Evolutionary conservation across 371 early-diverging fungal genomes (phyloP).

Genomic region (Mucor lusitanicus): DNA sequence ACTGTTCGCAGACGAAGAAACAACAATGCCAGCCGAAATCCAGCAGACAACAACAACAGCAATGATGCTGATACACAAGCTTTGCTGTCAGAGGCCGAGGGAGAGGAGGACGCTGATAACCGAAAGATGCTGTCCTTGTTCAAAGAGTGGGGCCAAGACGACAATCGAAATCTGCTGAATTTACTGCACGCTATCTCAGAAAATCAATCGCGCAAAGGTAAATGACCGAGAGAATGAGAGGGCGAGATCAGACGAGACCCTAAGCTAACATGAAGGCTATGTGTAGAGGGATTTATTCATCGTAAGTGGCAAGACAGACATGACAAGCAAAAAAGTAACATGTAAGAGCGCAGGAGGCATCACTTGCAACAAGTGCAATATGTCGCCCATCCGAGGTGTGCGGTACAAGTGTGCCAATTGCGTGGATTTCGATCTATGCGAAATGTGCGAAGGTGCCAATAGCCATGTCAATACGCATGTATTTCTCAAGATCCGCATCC

Average conservation of each 20-base stretch:
- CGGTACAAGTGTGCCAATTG: constrained; percentile 95
- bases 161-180: constrained; percentile 66
- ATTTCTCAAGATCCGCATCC: constrained; percentile 89
- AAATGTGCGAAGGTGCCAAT: constrained; percentile 82
- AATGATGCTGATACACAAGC: background rate
- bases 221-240: no score
- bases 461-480: constrained; percentile 81
- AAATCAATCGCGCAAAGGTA: constrained; percentile 86
- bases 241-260: background rate
- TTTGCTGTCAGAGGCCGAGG: constrained; percentile 17
- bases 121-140: constrained; percentile 23
- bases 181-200: constrained; percentile 88
- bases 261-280: background rate
- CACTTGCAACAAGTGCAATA: constrained; percentile 89
- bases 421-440: constrained; percentile 93
- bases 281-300: constrained; percentile 81
- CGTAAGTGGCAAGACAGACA: constrained; percentile 44
- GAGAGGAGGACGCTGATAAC: constrained; percentile 36
- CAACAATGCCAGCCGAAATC: background rate
- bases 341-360: constrained; percentile 67
- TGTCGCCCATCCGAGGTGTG: constrained; percentile 85
- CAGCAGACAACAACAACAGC: constrained; percentile 9
- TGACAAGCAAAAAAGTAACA: background rate
- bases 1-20: constrained; percentile 36
- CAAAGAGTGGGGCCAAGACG: constrained; percentile 53